Conservation (phyloP, 306 rosid species). For the Prunus persica region DNA sequence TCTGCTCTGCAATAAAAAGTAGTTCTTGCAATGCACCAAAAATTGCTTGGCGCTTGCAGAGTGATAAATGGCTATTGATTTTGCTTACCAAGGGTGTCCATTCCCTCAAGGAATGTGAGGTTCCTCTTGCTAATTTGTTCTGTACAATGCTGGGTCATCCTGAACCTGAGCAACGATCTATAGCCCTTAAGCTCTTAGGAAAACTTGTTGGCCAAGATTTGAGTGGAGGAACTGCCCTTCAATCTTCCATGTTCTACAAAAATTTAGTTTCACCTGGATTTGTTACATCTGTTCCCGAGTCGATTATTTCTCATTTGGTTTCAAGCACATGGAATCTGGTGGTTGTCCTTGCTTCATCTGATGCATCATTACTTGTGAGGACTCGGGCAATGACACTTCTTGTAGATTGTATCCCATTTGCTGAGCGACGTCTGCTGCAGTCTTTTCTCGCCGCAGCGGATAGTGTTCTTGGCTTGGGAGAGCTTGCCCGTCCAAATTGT, state of each 20-base stretch:
- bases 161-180: constrained; percentile 86
- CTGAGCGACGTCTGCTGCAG: constrained; percentile 62
- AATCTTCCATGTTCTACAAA: constrained; percentile 32
- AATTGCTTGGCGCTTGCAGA: constrained; percentile 74
- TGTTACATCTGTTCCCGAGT: constrained; percentile 41
- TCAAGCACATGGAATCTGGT: constrained; percentile 86
- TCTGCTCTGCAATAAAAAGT: constrained; percentile 69
- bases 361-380: constrained; percentile 56
- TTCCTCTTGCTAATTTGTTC: constrained; percentile 61
- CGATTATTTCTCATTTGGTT: constrained; percentile 56
- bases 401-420: constrained; percentile 70
- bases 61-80: constrained; percentile 68
- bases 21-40: constrained; percentile 69
- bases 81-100: constrained; percentile 57
- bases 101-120: constrained; percentile 53
- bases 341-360: constrained; percentile 71
- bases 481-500: constrained; percentile 45
- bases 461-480: constrained; percentile 53
- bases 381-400: constrained; percentile 74
- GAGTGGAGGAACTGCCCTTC: constrained; percentile 38
- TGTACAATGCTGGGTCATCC: constrained; percentile 74
- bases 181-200: constrained; percentile 68
- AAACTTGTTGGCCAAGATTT: constrained; percentile 63
- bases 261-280: constrained; percentile 43
- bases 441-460: constrained; percentile 76